Percentiles rank a stretch among this genome's conserved stretches.
Evolutionary conservation across 768 basidiomycete genomes (phyloP).

Genomic region (Mycena galericulata): DNA sequence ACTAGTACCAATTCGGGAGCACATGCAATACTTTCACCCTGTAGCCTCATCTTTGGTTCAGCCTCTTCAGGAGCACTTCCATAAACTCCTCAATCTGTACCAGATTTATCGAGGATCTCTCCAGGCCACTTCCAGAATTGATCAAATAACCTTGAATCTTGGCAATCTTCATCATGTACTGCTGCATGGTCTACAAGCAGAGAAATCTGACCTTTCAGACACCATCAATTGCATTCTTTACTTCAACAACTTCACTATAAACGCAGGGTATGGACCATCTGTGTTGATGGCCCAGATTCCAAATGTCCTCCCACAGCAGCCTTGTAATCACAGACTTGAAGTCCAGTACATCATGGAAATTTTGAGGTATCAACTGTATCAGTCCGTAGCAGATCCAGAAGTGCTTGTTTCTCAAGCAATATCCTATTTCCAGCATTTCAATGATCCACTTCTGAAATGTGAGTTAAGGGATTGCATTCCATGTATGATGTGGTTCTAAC

Average conservation of each 20-base stretch:
- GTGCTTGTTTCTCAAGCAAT: background rate
- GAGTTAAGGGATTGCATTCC: background rate
- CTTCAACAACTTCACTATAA: background rate
- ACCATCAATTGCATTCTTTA: background rate
- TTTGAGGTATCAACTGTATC: background rate
- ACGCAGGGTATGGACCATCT: background rate
- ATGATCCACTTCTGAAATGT: conserved; percentile 7
- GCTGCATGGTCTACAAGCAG: background rate
- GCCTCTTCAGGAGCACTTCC: background rate
- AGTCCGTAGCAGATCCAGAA: background rate
- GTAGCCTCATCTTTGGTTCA: too few species aligned
- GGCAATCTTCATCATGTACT: background rate
- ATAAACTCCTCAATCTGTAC: background rate
- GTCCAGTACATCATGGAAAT: background rate
- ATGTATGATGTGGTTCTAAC: background rate
- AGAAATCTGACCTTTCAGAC: background rate
- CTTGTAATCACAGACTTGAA: background rate
- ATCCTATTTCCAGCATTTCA: background rate
- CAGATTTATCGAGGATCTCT: background rate
- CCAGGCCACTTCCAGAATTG: background rate
- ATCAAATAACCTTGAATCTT: background rate
- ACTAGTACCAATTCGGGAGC: background rate
- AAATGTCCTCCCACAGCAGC: background rate
- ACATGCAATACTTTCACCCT: background rate
- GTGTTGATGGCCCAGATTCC: background rate